Evolutionary conservation across 257 asterid species (phyloP), one percentile per base, ranked within the genome.

Genomic region (Cordia subcordata): DNA sequence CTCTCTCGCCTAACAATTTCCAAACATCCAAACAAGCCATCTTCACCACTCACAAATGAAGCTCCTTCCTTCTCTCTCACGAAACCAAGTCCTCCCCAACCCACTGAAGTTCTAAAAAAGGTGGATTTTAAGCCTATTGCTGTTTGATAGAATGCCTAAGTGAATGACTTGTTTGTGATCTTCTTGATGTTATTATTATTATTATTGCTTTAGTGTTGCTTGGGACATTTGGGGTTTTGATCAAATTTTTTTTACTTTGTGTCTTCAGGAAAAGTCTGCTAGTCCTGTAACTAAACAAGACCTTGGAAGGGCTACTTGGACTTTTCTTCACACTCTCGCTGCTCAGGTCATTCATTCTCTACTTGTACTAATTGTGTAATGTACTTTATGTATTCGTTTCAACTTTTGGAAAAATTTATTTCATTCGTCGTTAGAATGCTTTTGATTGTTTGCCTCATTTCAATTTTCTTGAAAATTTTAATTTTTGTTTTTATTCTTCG

Each of bases 221-320:
- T 11, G 33, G 40, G 10, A n/a, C 18, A 1, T n/a, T 32, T 22
- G 1, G 12, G 20, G 53, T 53, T 50, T 35, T 14, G 20, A 33
- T 61, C 38, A 53, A 39, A 27, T 1, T 13, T 15, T 47, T 54
- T 9, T 65, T 58, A 40, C 54, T 72, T 17, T 22, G 52, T 11
- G 22, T 23, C 11, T 44, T 55, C 71, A 87, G 93, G 86, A 73
- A 38, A 78, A 81, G 64, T 51, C 76, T 32, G 69, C 86, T 1
- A 55, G 79, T 21, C 96, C 96, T 10, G 84, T 81, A 23, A 78
- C 89, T 33, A 92, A 84, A 77, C 96, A 92, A 68, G 95, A 88
- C 16, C 96, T 92, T 64, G 99, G 99, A 65, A 84, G 91, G 70
- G 96, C 96, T 27, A 89, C 99, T 13, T 88, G 99, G 99, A 88